Evolutionary conservation across 108 stramenopile genomes (phyloP).

Genomic region (Pseudonitzschia multiseries): DNA sequence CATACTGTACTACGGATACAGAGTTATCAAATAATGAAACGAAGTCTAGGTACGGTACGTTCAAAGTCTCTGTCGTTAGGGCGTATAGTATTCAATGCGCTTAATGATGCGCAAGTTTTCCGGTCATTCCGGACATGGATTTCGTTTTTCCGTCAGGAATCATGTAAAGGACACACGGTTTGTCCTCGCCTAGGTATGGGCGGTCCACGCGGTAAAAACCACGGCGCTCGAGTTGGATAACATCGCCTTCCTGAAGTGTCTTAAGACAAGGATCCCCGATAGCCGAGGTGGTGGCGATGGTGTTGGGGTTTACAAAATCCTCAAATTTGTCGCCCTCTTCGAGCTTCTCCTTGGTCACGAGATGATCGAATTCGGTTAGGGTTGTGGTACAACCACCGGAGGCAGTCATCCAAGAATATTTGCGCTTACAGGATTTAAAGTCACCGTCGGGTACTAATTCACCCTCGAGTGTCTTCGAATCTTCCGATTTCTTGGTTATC

Average conservation of each 20-base stretch:
- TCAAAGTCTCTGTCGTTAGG: too few relatives aligned
- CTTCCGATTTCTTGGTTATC: conserved; percentile 71
- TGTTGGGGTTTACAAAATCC: conserved; percentile 90
- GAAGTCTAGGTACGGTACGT: too few relatives aligned
- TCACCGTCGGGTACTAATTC: conserved; percentile 85
- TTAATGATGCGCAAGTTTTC: conserved; percentile 88
- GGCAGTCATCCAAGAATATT: conserved; percentile 91
- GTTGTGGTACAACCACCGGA: conserved; percentile 47
- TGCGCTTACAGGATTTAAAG: conserved; percentile 90
- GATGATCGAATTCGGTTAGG: conserved; percentile 95
- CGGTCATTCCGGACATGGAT: conserved; percentile 90
- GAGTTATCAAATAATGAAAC: too few relatives aligned
- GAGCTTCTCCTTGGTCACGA: conserved; percentile 93
- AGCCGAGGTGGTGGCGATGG: conserved; percentile 77
- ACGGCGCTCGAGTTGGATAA: conserved; percentile 97
- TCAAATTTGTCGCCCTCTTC: conserved; percentile 96
- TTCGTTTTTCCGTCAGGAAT: conserved; percentile 97
- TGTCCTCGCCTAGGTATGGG: conserved; percentile 76
- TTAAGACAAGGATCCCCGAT: conserved; percentile 84
- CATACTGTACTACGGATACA: too few relatives aligned
- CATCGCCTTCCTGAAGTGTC: conserved; percentile 78
- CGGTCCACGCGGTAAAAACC: conserved; percentile 95
- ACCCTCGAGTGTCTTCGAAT: conserved; percentile 71
- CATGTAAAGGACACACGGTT: conserved; percentile 90
- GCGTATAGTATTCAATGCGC: not conserved